Conservation (phyloP, 352 stramenopile genomes). For the Pythium utonaiense region DNA sequence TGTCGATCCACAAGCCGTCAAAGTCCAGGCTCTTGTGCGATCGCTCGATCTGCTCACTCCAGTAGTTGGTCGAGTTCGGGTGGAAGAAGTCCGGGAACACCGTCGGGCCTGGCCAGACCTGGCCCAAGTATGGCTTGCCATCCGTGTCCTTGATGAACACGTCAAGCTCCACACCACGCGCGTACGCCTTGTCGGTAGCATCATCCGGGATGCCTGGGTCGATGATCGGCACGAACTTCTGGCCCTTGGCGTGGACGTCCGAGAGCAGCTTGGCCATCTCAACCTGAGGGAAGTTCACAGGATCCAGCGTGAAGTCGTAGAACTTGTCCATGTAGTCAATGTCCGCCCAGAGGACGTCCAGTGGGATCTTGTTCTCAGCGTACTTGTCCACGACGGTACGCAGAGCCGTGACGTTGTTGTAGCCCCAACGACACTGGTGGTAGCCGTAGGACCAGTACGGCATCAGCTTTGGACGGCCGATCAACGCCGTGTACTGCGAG, state of each 20-base stretch:
- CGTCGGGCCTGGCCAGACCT: constrained; percentile 80
- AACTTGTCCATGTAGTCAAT: constrained; percentile 57
- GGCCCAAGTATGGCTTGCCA: constrained; percentile 58
- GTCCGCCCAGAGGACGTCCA: constrained; percentile 56
- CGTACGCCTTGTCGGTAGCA: constrained; percentile 46
- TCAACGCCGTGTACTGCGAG: constrained; percentile 45
- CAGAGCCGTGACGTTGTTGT: constrained; percentile 24
- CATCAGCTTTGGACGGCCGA: constrained; percentile 45
- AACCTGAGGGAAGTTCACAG: constrained; percentile 33
- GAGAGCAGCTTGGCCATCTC: constrained; percentile 38
- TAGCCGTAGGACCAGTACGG: constrained; percentile 68
- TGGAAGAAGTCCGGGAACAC: constrained; percentile 85
- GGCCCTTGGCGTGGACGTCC: constrained; percentile 47
- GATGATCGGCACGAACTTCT: constrained; percentile 79
- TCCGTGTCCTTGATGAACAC: constrained; percentile 77
- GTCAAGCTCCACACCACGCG: constrained; percentile 47
- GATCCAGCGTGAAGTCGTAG: constrained; percentile 56
- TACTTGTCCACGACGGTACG: constrained; percentile 34
- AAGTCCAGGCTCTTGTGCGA: constrained; percentile 53
- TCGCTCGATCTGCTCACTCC: constrained; percentile 50
- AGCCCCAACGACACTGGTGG: constrained; percentile 54
- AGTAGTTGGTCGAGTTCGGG: constrained; percentile 57
- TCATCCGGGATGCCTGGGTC: constrained; percentile 77
- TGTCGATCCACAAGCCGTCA: constrained; percentile 86
- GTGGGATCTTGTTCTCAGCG: constrained; percentile 31